A percentile compares a stretch with the other conserved stretches of the same genome.
These are phyloP conservation scores for Phaeosphaeria sp. DNA, from an alignment of 2,329 filamentous ascomycete species.

Conservation along the genomic window DNA sequence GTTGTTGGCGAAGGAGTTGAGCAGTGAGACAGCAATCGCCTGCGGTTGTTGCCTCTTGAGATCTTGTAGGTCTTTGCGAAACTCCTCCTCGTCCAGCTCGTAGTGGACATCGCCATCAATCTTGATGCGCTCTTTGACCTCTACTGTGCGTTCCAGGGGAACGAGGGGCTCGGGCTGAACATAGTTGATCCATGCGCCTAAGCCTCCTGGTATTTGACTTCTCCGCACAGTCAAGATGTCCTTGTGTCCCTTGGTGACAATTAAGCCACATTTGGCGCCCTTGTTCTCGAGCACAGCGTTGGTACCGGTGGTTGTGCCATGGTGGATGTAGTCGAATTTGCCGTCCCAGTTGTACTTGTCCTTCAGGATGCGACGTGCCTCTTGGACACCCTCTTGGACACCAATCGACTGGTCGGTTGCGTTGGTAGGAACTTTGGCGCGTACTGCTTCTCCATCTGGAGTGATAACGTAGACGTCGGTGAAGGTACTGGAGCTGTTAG, in stretches of 20 bases:
- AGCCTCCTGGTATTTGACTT: slow-evolving; percentile 59
- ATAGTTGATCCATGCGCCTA: slow-evolving; percentile 59
- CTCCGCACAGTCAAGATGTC: slow-evolving; percentile 56
- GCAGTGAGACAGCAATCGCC: slow-evolving; percentile 55
- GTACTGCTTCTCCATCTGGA: slow-evolving; percentile 51
- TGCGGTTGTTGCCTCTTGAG: slow-evolving; percentile 52
- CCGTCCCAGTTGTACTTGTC: slow-evolving; percentile 51
- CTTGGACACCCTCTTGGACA: slow-evolving; percentile 54
- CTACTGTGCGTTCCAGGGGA: slow-evolving; percentile 56
- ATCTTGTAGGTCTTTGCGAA: slow-evolving; percentile 48
- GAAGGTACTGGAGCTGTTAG: slow-evolving; percentile 47
- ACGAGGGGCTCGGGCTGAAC: slow-evolving; percentile 57
- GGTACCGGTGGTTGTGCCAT: slow-evolving; percentile 58
- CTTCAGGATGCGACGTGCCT: slow-evolving; percentile 50
- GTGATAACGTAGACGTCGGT: slow-evolving; percentile 58
- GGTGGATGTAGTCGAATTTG: slow-evolving; percentile 58
- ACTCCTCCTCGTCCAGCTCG: slow-evolving; percentile 48
- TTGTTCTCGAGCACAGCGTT: slow-evolving; percentile 60
- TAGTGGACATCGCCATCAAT: slow-evolving; percentile 52
- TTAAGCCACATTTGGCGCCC: slow-evolving; percentile 55
- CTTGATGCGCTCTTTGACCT: slow-evolving; percentile 54
- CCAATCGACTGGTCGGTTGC: slow-evolving; percentile 56
- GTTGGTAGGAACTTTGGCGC: slow-evolving; percentile 57
- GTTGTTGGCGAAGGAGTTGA: slow-evolving; percentile 57
- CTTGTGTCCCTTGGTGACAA: slow-evolving; percentile 59